Conservation (phyloP, 176 grass and related monocot species). For the Raddia distichophylla region DNA sequence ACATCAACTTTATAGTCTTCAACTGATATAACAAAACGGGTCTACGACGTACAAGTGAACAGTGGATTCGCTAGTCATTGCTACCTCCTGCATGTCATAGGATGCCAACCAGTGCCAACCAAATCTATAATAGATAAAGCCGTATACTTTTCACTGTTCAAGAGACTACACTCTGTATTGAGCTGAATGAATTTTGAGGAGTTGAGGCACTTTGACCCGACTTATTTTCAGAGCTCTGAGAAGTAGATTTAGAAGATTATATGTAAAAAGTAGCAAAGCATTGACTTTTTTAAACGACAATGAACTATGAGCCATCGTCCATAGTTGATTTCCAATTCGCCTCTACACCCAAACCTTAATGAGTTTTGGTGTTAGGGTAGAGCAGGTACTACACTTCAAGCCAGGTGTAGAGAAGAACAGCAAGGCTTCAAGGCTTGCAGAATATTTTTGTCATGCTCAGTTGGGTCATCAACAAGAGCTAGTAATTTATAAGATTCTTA, state of each 20-base stretch:
- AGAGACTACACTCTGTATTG: no score
- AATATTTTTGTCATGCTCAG: slow-evolving; percentile 29
- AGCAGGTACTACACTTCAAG: slow-evolving; percentile 12
- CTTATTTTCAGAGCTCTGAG: no score
- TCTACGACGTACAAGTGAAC: neutral
- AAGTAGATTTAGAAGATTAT: no score
- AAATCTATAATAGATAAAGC: neutral
- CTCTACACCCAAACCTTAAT: neutral
- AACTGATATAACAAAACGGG: neutral
- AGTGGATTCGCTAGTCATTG: neutral
- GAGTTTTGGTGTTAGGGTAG: neutral
- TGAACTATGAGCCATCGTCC: no score
- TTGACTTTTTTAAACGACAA: no score
- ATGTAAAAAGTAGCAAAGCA: no score
- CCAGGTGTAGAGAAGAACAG: neutral
- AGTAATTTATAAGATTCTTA: slow-evolving; percentile 1
- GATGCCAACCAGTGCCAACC: neutral
- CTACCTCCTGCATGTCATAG: neutral
- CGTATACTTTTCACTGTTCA: neutral
- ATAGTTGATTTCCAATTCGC: slow-evolving; percentile 15
- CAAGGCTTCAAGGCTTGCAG: slow-evolving; percentile 18
- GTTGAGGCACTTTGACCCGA: no score
- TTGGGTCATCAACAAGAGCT: slow-evolving; percentile 41
- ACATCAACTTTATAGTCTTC: neutral
- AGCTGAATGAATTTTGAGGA: no score